phyloP scores from a whole-genome alignment of 345 rosid genomes.

The Hypericum perforatum region DNA sequence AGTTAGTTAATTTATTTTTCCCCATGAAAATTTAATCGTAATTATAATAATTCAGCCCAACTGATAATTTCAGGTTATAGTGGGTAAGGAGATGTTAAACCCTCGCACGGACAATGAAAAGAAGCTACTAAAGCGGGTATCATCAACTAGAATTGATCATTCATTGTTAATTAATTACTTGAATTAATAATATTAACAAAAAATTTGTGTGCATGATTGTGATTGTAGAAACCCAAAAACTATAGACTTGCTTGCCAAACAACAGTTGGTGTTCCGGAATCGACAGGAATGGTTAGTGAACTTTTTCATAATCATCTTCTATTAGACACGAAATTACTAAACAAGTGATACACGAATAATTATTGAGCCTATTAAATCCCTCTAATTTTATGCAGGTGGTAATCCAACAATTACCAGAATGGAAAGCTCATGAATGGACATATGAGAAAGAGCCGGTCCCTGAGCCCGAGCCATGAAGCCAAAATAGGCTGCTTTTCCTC shows the following conservation, averaged over 20 bases:
- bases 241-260: slow-evolving; percentile 96
- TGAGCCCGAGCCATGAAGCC: not conserved
- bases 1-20: too few relatives aligned
- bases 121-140: slow-evolving; percentile 65
- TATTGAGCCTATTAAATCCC: too few relatives aligned
- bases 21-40: too few relatives aligned
- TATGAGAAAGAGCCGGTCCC: slow-evolving; percentile 21
- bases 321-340: not conserved
- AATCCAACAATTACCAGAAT: slow-evolving; percentile 82
- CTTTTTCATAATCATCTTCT: slow-evolving; percentile 3
- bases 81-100: slow-evolving; percentile 71
- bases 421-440: slow-evolving; percentile 93
- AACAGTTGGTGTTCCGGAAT: slow-evolving; percentile 61
- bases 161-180: not conserved
- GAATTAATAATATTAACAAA: not conserved
- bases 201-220: not conserved
- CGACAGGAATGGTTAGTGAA: slow-evolving; percentile 59
- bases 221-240: slow-evolving; percentile 63
- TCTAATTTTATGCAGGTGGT: slow-evolving; percentile 43
- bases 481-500: too few relatives aligned
- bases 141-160: not conserved
- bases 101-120: slow-evolving; percentile 75
- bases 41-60: too few relatives aligned
- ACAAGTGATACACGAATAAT: too few relatives aligned
- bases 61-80: slow-evolving; percentile 57